A percentile compares a stretch with the other conserved stretches of the same genome.
Evolutionary conservation across 345 rosid genomes (phyloP).

Genomic region (Sapria himalayana): DNA sequence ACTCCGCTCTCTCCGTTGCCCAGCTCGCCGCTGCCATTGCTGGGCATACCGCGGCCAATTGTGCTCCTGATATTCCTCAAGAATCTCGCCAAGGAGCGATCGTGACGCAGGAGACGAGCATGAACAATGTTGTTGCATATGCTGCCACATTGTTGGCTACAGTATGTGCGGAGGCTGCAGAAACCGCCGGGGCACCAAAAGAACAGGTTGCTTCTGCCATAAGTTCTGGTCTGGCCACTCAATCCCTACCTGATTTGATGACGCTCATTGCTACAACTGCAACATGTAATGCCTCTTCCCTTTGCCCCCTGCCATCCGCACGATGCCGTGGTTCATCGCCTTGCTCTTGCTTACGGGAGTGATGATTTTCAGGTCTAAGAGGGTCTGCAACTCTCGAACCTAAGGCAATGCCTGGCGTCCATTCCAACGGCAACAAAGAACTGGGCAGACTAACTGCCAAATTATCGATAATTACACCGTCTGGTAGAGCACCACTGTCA

Average conservation of each 20-base stretch:
- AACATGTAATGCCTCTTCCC: conserved; percentile 6
- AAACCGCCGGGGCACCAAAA: neutral
- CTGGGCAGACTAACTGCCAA: conserved; percentile 1
- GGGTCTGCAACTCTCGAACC: conserved; percentile 4
- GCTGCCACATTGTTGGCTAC: conserved; percentile 5
- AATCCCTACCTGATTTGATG: conserved; percentile 1
- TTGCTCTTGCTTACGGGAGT: too few species aligned
- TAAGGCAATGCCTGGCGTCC: neutral
- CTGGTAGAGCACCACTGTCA: neutral
- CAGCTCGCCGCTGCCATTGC: conserved; percentile 5
- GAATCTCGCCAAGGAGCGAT: too few species aligned
- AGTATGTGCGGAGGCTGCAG: conserved; percentile 6
- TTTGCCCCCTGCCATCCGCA: too few species aligned
- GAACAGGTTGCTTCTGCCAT: conserved; percentile 1
- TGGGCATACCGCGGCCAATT: neutral
- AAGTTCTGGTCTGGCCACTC: conserved; percentile 3
- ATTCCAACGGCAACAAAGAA: neutral
- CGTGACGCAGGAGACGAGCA: too few species aligned
- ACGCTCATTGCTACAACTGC: conserved; percentile 4
- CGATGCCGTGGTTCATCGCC: too few species aligned
- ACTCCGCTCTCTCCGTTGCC: conserved; percentile 5
- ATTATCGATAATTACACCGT: conserved; percentile 2
- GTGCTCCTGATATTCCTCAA: too few species aligned
- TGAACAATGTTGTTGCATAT: neutral
- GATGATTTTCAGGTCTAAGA: conserved; percentile 5